Evolutionary conservation across 176 grass and related monocot species (phyloP).

Genomic region (Guadua angustifolia): DNA sequence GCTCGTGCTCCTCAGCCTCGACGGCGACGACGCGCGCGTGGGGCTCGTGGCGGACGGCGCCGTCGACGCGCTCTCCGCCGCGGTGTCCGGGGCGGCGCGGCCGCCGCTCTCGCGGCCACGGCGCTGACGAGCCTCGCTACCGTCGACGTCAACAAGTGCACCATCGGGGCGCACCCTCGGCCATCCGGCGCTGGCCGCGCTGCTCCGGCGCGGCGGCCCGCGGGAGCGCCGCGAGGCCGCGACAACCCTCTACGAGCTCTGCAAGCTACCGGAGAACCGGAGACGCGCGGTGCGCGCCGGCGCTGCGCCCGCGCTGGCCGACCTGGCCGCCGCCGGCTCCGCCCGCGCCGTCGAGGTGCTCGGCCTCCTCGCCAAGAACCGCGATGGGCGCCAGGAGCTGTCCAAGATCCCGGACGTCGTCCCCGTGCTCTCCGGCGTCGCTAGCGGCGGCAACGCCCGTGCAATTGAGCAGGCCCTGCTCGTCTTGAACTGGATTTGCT

Average conservation of each 20-base stretch:
- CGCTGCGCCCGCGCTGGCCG: slow-evolving; percentile 55
- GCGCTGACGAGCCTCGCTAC: slow-evolving; percentile 86
- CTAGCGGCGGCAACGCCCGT: slow-evolving; percentile 61
- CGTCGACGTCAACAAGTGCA: slow-evolving; percentile 94
- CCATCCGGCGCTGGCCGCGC: slow-evolving; percentile 57
- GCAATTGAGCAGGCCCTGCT: slow-evolving; percentile 78
- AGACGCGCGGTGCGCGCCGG: slow-evolving; percentile 67
- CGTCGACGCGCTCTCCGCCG: slow-evolving; percentile 69
- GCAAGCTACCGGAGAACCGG: slow-evolving; percentile 84
- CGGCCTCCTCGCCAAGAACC: slow-evolving; percentile 69
- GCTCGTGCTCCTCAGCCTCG: slow-evolving; percentile 72
- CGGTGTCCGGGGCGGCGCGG: slow-evolving; percentile 44
- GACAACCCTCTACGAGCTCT: slow-evolving; percentile 89
- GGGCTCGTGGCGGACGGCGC: slow-evolving; percentile 82
- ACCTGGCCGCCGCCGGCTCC: slow-evolving; percentile 65
- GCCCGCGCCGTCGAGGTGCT: slow-evolving; percentile 86
- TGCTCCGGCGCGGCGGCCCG: slow-evolving; percentile 57
- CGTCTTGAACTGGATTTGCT: slow-evolving; percentile 75
- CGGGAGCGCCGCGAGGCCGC: slow-evolving; percentile 79
- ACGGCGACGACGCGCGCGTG: slow-evolving; percentile 84
- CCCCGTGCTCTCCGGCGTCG: slow-evolving; percentile 48
- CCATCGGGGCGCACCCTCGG: slow-evolving; percentile 74
- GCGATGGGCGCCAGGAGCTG: slow-evolving; percentile 80
- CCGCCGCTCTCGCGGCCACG: slow-evolving; percentile 69
- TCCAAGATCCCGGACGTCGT: slow-evolving; percentile 53